Conservation (phyloP, 2,329 filamentous ascomycete genomes). For the Ceratocystis diversiconidia region DNA sequence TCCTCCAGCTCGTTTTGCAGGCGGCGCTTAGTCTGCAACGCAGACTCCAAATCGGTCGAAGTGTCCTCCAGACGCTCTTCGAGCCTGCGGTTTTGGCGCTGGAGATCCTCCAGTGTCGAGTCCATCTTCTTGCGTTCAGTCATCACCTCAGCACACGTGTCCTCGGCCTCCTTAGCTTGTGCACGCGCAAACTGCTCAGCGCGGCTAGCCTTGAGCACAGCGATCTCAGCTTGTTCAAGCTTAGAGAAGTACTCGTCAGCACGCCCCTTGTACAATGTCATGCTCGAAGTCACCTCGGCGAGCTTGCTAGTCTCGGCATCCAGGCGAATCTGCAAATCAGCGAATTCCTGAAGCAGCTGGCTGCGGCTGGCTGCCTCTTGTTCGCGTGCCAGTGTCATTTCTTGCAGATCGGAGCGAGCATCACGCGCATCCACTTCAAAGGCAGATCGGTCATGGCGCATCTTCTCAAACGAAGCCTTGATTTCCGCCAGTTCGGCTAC, state of each 20-base stretch:
- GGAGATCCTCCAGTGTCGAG: conserved; percentile 70
- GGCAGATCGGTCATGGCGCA: conserved; percentile 66
- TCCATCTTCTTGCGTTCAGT: conserved; percentile 87
- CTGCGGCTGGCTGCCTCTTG: conserved; percentile 78
- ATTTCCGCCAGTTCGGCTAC: conserved; percentile 74
- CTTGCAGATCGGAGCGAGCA: conserved; percentile 65
- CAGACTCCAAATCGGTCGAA: conserved; percentile 74
- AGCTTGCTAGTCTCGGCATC: conserved; percentile 79
- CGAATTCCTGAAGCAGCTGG: conserved; percentile 81
- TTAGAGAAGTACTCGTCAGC: conserved; percentile 96
- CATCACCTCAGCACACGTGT: conserved; percentile 79
- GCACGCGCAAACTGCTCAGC: conserved; percentile 90
- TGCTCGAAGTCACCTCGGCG: conserved; percentile 67
- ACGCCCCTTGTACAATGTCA: conserved; percentile 78
- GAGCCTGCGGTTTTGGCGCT: conserved; percentile 74
- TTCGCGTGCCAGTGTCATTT: conserved; percentile 63
- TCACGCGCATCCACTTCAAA: conserved; percentile 82
- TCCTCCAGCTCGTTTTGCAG: conserved; percentile 96
- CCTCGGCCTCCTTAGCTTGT: conserved; percentile 80
- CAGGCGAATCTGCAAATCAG: conserved; percentile 82
- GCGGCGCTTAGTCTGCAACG: conserved; percentile 78
- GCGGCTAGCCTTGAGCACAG: conserved; percentile 78
- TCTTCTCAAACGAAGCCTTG: conserved; percentile 72
- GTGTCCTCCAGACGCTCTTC: conserved; percentile 88
- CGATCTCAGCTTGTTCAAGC: conserved; percentile 90